These are phyloP conservation scores for Cladosporium austrohemisphaericum DNA, from an alignment of 2,329 filamentous ascomycete genomes.

Conservation along the genomic window DNA sequence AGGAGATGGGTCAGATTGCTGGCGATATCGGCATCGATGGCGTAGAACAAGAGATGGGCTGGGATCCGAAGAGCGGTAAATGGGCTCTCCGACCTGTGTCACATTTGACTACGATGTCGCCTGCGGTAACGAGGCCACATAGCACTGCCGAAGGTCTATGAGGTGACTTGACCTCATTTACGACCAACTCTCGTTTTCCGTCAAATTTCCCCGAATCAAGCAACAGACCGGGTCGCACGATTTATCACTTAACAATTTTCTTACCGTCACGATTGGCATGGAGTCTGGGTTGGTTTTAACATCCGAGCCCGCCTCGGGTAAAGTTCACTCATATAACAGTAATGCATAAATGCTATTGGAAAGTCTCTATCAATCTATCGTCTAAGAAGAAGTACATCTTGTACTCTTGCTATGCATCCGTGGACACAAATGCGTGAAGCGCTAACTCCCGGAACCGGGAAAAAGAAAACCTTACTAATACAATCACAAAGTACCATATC, in stretches of 20 bases:
- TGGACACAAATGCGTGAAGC: no score
- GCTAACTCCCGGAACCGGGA: no score
- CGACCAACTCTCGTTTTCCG: no score
- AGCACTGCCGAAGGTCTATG: neutral
- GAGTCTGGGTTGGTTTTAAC: neutral
- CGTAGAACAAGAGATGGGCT: slow-evolving; percentile 28
- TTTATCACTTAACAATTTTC: neutral
- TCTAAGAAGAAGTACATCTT: no score
- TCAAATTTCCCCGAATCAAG: neutral
- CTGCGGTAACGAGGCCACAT: neutral
- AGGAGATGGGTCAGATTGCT: slow-evolving; percentile 7
- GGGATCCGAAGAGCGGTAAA: slow-evolving; percentile 27
- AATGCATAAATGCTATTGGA: no score
- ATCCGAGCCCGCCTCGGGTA: no score
- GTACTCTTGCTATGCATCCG: no score
- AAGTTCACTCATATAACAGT: no score
- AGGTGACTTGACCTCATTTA: no score
- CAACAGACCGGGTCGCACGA: neutral
- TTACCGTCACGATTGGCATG: slow-evolving; percentile 1
- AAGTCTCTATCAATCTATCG: no score
- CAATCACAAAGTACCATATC: no score
- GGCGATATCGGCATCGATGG: slow-evolving; percentile 18
- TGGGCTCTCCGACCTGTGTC: slow-evolving; percentile 27
- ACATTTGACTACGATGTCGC: neutral
- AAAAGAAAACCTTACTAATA: no score